Evolutionary conservation across 495 filamentous ascomycete species (phyloP).

Genomic region (Tuber calosporum): DNA sequence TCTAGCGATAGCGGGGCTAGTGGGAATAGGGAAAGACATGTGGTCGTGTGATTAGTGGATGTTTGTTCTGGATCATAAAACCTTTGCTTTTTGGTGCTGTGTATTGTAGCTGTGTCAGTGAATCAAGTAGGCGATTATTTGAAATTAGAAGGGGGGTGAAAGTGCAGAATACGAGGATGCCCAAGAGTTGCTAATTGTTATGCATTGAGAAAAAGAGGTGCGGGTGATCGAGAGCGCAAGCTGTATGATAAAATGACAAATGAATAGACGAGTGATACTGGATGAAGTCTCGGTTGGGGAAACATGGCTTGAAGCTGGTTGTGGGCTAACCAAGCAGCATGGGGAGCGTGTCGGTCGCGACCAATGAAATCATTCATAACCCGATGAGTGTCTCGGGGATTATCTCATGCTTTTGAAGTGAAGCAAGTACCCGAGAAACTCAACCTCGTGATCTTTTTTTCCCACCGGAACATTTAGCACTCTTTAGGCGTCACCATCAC

Average conservation of each 20-base stretch:
- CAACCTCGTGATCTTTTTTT: not conserved
- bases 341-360: not conserved
- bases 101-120: not conserved
- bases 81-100: not conserved
- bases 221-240: not conserved
- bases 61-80: not conserved
- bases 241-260: not conserved
- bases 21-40: slow-evolving; percentile 10
- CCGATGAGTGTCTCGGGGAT: not conserved
- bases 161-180: not conserved
- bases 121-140: not conserved
- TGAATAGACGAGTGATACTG: not conserved
- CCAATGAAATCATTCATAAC: not conserved
- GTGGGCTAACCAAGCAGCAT: not conserved
- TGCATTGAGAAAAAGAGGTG: not conserved
- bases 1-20: slow-evolving; percentile 4
- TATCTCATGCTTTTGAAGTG: not conserved
- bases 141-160: not conserved
- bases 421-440: not conserved
- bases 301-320: not conserved
- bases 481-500: not conserved
- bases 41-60: slow-evolving; percentile 14
- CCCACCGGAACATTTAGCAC: not conserved
- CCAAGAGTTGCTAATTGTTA: not conserved
- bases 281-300: not conserved